Conservation (phyloP, 2,329 filamentous ascomycete species). For the Fusarium continuum region DNA sequence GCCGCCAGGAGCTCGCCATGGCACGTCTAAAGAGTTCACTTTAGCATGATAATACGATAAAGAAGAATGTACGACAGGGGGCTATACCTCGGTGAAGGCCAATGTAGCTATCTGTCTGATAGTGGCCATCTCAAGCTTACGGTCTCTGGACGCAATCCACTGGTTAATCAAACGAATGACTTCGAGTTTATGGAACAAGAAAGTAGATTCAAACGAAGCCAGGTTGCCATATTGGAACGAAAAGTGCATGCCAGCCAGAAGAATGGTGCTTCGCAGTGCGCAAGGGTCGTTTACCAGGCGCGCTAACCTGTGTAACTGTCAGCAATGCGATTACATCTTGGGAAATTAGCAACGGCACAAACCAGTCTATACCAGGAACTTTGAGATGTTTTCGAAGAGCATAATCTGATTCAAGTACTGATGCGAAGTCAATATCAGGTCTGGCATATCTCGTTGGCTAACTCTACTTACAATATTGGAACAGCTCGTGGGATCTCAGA, state of each 20-base stretch:
- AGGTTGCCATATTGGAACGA: constrained; percentile 7
- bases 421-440: background rate
- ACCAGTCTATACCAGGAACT: background rate
- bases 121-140: background rate
- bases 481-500: constrained; percentile 12
- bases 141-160: background rate
- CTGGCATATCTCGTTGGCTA: background rate
- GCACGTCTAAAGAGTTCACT: background rate
- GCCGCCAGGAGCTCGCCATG: constrained; percentile 2
- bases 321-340: rapidly evolving
- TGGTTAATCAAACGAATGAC: constrained; percentile 6
- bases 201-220: background rate
- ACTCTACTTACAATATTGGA: constrained; percentile 6
- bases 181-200: constrained; percentile 13
- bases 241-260: constrained; percentile 19
- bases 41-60: rapidly evolving
- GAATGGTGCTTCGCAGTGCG: background rate
- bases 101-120: constrained; percentile 13
- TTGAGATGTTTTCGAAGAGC: background rate
- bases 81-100: constrained; percentile 6
- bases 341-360: background rate
- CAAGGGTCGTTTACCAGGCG: background rate
- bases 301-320: background rate
- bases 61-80: rapidly evolving
- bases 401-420: background rate